Base-by-base conservation (phyloP, 148 eudicot genomes). In the Camellia lanceoleosa region DNA sequence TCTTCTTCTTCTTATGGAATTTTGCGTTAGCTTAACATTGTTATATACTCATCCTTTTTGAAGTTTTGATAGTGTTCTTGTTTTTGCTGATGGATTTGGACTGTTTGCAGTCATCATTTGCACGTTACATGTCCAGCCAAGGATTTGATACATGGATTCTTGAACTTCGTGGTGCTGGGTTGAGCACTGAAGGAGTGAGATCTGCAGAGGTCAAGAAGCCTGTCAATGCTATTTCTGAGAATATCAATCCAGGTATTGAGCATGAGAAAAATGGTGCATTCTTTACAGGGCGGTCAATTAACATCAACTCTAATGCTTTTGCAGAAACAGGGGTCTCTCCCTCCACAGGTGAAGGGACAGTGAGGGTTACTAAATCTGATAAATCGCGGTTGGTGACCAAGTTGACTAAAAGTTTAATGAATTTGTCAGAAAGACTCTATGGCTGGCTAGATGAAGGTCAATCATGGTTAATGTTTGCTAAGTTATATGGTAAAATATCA, bases 111-210 rank as follows among this genome's bases (percentile, higher is more conserved):
- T 91, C 92, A 74, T 96, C 99, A 68, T 96, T 96, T 88, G 99
- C 99, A 70, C 99, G 98, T 71, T 81, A 90, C 83, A 96, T 96
- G 99, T 92, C 93, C 80, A 92, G 88, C 74, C 92, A 96, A 90
- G 99, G 99, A 84, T 96, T 90, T 87, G 99, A 96, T 84, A 96
- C 99, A 61, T 96, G 98, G 99, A 83, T 96, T 84, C 90, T 96
- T 55, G 99, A 96, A 87, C 90, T 96, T 84, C 89, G 99, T 84
- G 99, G 99, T 77, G 98, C 98, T 77, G 98, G 99, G 52, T 79
- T 96, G 87, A 96, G 98, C 83, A 82, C 16, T 68, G 20, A 87
- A 71, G 81, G 82, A 70, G 72, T 80, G n/a, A 85, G 77, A 84
- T 63, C 59, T 84, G 86, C 89, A 85, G 43, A 87, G 73, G 42